Evolutionary conservation across 805 yeast genomes (phyloP).

Genomic region (Wickerhamiella siamensis): DNA sequence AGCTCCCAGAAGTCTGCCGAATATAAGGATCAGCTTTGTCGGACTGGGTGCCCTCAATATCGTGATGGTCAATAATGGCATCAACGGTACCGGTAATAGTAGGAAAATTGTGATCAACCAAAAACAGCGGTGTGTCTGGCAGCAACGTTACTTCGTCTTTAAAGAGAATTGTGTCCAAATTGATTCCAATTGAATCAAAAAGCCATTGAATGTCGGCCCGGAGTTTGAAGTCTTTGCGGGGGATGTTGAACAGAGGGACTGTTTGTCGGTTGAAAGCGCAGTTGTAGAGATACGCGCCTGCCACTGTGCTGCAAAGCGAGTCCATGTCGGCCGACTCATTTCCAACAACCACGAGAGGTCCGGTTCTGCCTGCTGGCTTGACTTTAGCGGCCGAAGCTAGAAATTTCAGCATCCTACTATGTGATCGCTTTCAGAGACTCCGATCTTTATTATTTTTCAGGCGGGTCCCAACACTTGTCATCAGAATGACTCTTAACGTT

Average conservation of each 20-base stretch:
- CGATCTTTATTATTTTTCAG: no score
- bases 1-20: conserved; percentile 55
- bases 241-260: conserved; percentile 68
- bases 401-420: neutral
- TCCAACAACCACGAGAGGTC: conserved; percentile 42
- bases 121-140: conserved; percentile 29
- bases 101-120: conserved; percentile 53
- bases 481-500: conserved; percentile 28
- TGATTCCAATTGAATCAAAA: conserved; percentile 34
- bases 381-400: neutral
- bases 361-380: neutral
- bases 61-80: conserved; percentile 77
- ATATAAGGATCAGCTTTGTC: conserved; percentile 37
- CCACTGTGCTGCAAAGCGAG: conserved; percentile 63
- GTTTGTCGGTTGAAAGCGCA: conserved; percentile 18
- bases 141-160: conserved; percentile 43
- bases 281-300: conserved; percentile 44
- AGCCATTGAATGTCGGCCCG: conserved; percentile 57
- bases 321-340: conserved; percentile 85
- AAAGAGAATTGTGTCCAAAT: conserved; percentile 39
- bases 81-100: conserved; percentile 29
- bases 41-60: conserved; percentile 36
- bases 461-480: neutral
- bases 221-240: conserved; percentile 45
- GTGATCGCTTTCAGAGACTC: no score